Base-by-base conservation (phyloP, 371 early-diverging fungal genomes). In the Circinella minor region DNA sequence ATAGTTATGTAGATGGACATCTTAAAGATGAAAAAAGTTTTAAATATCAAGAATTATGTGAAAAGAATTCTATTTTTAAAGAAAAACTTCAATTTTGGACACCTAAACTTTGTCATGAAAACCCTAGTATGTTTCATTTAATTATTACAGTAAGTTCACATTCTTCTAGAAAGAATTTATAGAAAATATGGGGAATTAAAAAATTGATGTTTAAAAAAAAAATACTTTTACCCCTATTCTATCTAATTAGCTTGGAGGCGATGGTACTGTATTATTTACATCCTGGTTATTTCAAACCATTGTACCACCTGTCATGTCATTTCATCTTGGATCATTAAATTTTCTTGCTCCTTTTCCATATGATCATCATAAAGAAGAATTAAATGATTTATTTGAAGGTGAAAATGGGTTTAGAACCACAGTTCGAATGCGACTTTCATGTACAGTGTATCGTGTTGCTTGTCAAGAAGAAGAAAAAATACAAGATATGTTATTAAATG, bases 251-350 rank as follows among this genome's bases (percentile, higher is more conserved):
- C 86, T 94, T 57, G 95, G 95, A 60, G 95, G 95, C 34, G 95
- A 95, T 82, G 95, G 95, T 51, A 95, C 95, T 0, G 93, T 95
- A 3, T 79, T 95, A 27, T 94, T 92, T 69, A 90, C 96, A 18
- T 88, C 93, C 15, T 94, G 93, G 91, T 77, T 97, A 43, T 98
- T 97, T 79, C 96, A 98, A 77, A 80, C 76, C 11, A 81, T 88
- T 5, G 94, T 95, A 6, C 97, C 98, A 36, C 95, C 96, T 0
- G 84, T 96, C 36, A 84, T 97, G 15, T 93, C 98, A 1, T 94
- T 98, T 76, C 91, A 94, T 70, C 74, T 94, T 36, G 95, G 95
- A 4, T 92, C 95, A 47, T 78, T 98, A 55, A 97, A 97, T 6
- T 98, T 98, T 66, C 77, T 98, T 55, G 95, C 97, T 0, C 92